phyloP scores from a whole-genome alignment of 2,329 filamentous ascomycete genomes.

The Metarhizium robertsii region DNA sequence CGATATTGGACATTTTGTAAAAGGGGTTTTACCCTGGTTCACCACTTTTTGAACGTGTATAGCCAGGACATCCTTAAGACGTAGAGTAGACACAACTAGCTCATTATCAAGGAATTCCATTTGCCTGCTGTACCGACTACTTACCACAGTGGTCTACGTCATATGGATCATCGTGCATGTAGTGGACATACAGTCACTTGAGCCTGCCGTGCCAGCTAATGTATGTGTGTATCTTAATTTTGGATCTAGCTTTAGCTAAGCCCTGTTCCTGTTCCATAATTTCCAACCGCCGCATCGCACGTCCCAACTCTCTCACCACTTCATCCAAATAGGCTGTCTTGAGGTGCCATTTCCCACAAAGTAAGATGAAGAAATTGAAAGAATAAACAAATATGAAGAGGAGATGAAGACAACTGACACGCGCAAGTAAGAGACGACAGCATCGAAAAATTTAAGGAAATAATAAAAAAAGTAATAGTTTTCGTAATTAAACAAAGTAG shows the following conservation, averaged over 20 bases:
- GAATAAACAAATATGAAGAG: neutral
- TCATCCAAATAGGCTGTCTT: neutral
- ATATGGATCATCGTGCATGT: too few relatives aligned
- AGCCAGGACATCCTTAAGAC: neutral
- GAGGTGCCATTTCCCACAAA: neutral
- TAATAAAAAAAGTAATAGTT: constrained; percentile 14
- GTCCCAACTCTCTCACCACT: neutral
- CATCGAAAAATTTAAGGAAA: neutral
- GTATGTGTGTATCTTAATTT: neutral
- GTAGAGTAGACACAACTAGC: neutral
- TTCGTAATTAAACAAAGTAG: constrained; percentile 46
- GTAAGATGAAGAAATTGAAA: constrained; percentile 5
- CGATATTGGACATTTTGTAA: neutral
- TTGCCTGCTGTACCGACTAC: too few relatives aligned
- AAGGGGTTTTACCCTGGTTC: neutral
- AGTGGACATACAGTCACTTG: too few relatives aligned
- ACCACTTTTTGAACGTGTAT: neutral
- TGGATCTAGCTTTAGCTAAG: neutral
- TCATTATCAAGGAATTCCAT: neutral
- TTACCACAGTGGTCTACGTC: too few relatives aligned
- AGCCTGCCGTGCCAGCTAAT: neutral
- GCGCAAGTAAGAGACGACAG: neutral
- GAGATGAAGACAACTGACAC: neutral
- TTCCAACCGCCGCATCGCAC: constrained; percentile 4
- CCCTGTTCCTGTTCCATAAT: neutral